Evolutionary conservation across 1,139 yeast genomes (phyloP), one percentile per base, ranked within the genome.

Genomic region (Kodamaea derodonti): DNA sequence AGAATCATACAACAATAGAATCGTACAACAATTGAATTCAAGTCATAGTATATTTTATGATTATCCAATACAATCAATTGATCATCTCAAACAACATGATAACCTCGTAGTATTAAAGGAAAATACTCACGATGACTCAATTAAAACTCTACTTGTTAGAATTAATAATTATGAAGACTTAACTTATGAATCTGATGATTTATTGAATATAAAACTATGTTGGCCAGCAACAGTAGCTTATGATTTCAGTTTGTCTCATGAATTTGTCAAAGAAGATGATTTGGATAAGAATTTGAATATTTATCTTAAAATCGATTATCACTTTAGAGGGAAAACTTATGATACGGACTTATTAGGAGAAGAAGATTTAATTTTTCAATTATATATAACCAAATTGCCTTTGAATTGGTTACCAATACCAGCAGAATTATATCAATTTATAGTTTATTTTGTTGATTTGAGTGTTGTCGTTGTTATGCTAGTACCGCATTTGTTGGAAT

Each of bases 141-240:
- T 4, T 16, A 36, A 49, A 20, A 50, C 51, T 1, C 36, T 68
- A 3, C 45, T 62, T 5, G 62, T 69, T 10, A 48, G 52, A 27
- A 28, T 69, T 15, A 67, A 67, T 42, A 66, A 67, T 41, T 62
- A 65, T 41, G 40, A 47, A 14, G 52, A 62, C 38, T n/a, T 34
- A 5, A 47, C 59, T 2, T 65, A 49, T 35, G 37, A 38, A 10
- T 48, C 68, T 11, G 53, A 60, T 32, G 72, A 65, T 42, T 35
- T 60, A 22, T 37, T 69, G 23, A 56, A 53, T 37, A 50, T 65
- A 20, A 69, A 69, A 40, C 39, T 68, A 12, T 69, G 74, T 42
- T 69, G 75, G 75, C 72, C 74, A 0, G 71, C 74, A 0, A 66
- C 64, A 1, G 40, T 40, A 11, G 71, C 75, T 2, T 54, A 56